Base-by-base conservation (phyloP, 352 stramenopile species). In the Thraustochytrium striatum region DNA sequence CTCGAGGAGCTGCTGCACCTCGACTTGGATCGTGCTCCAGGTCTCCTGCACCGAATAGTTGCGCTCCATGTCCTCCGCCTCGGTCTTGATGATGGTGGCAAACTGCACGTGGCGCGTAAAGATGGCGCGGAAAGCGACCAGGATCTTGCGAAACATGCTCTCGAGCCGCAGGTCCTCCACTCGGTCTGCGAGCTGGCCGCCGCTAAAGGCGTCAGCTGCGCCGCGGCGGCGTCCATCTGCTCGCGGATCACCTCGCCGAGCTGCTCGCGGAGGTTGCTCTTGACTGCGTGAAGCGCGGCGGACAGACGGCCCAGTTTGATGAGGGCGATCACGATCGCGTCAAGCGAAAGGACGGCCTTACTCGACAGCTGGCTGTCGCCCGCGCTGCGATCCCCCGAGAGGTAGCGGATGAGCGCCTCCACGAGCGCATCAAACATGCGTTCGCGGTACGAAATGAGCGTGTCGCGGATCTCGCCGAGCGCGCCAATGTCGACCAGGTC, bases 101-200 rank as follows among this genome's bases (percentile, higher is more conserved):
- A 75, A 75, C 28, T 75, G 65, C 16, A 75, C 65, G 50, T 75
- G 65, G 9, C 65, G 65, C 25, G 43, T 75, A 32, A 75, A 75
- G 47, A 75, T 75, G 19, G 65, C 65, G 41, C 30, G 43, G 36
- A 75, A 75, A 28, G 65, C 65, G 9, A 43, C 58, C 5, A 75
- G 65, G 30, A 75, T 38, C 35, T 75, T 43, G 65, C 52, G 65
- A 70, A 75, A 75, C 3, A 75, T 30, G 16, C 39, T 62, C 41
- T 75, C 19, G 30, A 75, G 44, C 11, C 65, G 44, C 11, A 75
- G 30, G 47, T 75, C 65, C 13, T 75, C 65, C 8, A 75, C 36
- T 3, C 30, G 7, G n/a, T 75, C 1, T 55, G 43, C 0, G 65
- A 75, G 3, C 58, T 39, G 3, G 65, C 28, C 9, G 68, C 5